phyloP scores from a whole-genome alignment of 768 basidiomycete genomes.

The Agaricus subrufescens region DNA sequence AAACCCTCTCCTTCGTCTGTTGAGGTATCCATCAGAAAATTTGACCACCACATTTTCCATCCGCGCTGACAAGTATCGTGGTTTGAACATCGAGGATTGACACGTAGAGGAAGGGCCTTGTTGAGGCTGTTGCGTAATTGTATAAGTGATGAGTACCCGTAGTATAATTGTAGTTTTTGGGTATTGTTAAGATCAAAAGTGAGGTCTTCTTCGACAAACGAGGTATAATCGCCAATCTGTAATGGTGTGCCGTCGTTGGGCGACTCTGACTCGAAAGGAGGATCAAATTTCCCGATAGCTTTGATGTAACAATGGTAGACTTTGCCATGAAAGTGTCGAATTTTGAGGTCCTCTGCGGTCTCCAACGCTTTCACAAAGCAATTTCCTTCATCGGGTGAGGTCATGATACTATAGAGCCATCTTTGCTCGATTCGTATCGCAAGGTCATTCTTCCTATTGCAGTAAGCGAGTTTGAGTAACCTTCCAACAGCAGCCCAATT shows the following conservation, averaged over 20 bases:
- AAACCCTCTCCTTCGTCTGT: too few species aligned
- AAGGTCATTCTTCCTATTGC: neutral
- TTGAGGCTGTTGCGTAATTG: too few species aligned
- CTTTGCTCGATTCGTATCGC: neutral
- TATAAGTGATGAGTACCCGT: too few species aligned
- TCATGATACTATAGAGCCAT: neutral
- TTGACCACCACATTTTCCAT: too few species aligned
- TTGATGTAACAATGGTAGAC: neutral
- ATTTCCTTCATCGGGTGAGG: too few species aligned
- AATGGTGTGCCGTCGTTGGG: neutral
- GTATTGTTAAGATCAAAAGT: too few species aligned
- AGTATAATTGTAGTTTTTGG: too few species aligned
- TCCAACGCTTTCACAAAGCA: neutral
- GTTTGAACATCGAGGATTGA: too few species aligned
- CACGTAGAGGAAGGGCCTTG: too few species aligned
- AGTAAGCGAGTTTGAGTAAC: neutral
- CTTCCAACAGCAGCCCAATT: neutral
- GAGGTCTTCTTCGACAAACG: too few species aligned
- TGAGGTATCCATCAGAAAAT: too few species aligned
- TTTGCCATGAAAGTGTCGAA: neutral
- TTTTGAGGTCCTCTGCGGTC: neutral
- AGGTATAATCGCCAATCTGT: neutral
- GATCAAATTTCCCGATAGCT: neutral
- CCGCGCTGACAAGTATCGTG: too few species aligned
- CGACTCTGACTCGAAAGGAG: neutral